phyloP scores from a whole-genome alignment of 2,329 filamentous ascomycete species.

The Parascedosporium putredinis region DNA sequence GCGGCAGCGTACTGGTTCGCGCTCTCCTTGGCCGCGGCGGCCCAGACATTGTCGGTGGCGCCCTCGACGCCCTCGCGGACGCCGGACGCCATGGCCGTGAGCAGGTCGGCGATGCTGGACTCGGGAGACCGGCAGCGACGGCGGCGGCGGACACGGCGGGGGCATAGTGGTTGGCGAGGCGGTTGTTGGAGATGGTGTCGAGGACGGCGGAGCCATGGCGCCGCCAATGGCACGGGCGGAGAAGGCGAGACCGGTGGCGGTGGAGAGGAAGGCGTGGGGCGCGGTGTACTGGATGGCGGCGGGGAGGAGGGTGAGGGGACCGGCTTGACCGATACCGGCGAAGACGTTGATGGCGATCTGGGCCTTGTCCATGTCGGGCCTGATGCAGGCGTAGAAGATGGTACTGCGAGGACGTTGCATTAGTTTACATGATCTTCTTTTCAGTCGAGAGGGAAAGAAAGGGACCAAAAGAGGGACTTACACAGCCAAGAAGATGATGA shows the following conservation, averaged over 20 bases:
- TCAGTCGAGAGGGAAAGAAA: neutral
- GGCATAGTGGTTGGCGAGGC: slow-evolving; percentile 28
- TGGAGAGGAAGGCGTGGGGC: slow-evolving; percentile 40
- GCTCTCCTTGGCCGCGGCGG: slow-evolving; percentile 15
- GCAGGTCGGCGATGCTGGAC: slow-evolving; percentile 20
- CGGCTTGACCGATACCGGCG: slow-evolving; percentile 36
- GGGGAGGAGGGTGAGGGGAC: slow-evolving; percentile 37
- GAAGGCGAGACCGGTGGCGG: slow-evolving; percentile 41
- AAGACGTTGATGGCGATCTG: slow-evolving; percentile 39
- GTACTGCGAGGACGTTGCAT: slow-evolving; percentile 18
- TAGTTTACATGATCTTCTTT: neutral
- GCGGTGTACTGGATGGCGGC: slow-evolving; percentile 42
- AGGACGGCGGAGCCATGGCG: slow-evolving; percentile 40
- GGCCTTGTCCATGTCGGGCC: slow-evolving; percentile 29
- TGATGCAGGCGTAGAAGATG: slow-evolving; percentile 35
- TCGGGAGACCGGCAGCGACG: slow-evolving; percentile 23
- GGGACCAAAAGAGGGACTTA: slow-evolving; percentile 17
- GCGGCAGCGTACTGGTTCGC: slow-evolving; percentile 29
- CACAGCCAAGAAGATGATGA: slow-evolving; percentile 35
- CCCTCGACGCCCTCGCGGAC: slow-evolving; percentile 24
- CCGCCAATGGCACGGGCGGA: slow-evolving; percentile 42
- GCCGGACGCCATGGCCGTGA: slow-evolving; percentile 18
- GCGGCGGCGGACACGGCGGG: slow-evolving; percentile 20
- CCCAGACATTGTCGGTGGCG: slow-evolving; percentile 18
- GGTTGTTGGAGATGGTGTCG: slow-evolving; percentile 40